Conservation (phyloP, 176 grass and related monocot species). For the maize (Zea mays) region Zm-B73-REFERENCE-NAM-5.0 NC_050100.1:110115501-110116000, state of each 20-base stretch:
- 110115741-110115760: not conserved
- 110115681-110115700: not conserved
- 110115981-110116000: no score
- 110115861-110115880: no score
- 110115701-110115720: not conserved
- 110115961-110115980: no score
- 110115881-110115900: not conserved
- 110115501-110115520: slow-evolving; percentile 56
- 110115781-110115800: not conserved
- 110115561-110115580: slow-evolving; percentile 49
- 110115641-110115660: not conserved
- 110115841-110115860: not conserved
- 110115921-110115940: no score
- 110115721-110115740: not conserved
- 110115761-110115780: not conserved
- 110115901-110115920: no score
- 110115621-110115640: not conserved
- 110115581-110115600: slow-evolving; percentile 59
- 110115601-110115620: slow-evolving; percentile 20
- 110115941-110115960: no score
- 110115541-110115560: slow-evolving; percentile 55
- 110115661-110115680: not conserved
- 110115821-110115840: slow-evolving; percentile 24
- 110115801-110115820: not conserved
- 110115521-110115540: slow-evolving; percentile 74